phyloP scores from a whole-genome alignment of 2,329 filamentous ascomycete species.

The Fusarium poae region DNA sequence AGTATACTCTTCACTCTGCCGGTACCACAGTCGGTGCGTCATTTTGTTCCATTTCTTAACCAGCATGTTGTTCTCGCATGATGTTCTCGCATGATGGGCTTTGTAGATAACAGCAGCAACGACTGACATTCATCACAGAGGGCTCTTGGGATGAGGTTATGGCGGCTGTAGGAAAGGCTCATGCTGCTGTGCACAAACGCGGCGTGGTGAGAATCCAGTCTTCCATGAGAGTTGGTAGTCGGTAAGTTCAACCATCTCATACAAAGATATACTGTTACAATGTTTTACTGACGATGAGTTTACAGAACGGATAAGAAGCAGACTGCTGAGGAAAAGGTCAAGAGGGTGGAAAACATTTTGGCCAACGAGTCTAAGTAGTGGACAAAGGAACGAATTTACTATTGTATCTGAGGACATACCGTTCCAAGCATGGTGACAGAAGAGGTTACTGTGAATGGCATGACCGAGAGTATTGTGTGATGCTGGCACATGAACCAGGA shows the following conservation, averaged over 20 bases:
- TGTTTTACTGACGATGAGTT: constrained; percentile 3
- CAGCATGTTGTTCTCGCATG: background rate
- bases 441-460: too few species aligned
- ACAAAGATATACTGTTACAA: background rate
- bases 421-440: too few species aligned
- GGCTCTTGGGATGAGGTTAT: constrained; percentile 93
- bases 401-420: too few species aligned
- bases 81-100: background rate
- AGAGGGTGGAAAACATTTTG: constrained; percentile 67
- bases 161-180: constrained; percentile 85
- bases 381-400: background rate
- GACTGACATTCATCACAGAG: constrained; percentile 66
- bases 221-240: constrained; percentile 86
- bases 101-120: background rate
- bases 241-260: constrained; percentile 63
- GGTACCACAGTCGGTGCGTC: constrained; percentile 89
- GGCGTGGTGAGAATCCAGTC: constrained; percentile 88
- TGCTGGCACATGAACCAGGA: too few species aligned
- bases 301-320: constrained; percentile 86
- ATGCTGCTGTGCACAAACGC: constrained; percentile 79
- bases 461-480: too few species aligned
- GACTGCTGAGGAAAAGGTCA: constrained; percentile 83
- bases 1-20: constrained; percentile 91
- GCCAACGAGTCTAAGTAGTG: constrained; percentile 42
- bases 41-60: constrained; percentile 11